Percentiles rank a stretch among this genome's conserved stretches.
These are phyloP conservation scores for Verbascum thapsus DNA, from an alignment of 257 asterid species.

Conservation along the genomic window DNA sequence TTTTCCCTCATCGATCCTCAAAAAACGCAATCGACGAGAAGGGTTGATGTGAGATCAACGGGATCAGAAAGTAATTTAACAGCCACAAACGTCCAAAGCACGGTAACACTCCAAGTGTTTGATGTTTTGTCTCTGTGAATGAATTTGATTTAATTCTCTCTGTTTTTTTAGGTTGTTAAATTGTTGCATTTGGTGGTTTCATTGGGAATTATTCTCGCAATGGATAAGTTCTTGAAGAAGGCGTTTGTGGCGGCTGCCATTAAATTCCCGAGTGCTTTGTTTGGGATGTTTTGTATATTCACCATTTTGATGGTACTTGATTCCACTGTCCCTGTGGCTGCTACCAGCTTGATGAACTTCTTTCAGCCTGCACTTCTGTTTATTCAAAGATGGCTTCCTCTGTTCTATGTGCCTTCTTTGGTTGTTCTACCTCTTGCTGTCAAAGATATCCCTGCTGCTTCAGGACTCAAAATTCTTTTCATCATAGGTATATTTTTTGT, in stretches of 20 bases:
- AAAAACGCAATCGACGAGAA: slow-evolving; percentile 28
- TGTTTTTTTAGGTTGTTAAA: slow-evolving; percentile 54
- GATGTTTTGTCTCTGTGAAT: background rate
- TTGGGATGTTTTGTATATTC: slow-evolving; percentile 94
- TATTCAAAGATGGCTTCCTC: slow-evolving; percentile 96
- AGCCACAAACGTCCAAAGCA: slow-evolving; percentile 43
- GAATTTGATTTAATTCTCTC: background rate
- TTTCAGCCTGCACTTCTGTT: slow-evolving; percentile 95
- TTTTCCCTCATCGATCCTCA: slow-evolving; percentile 32
- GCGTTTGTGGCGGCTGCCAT: slow-evolving; percentile 87
- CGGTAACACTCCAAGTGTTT: slow-evolving; percentile 40
- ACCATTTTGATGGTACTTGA: slow-evolving; percentile 76
- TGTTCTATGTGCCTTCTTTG: slow-evolving; percentile 93
- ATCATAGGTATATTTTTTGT: slow-evolving; percentile 58
- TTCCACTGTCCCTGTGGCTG: slow-evolving; percentile 70
- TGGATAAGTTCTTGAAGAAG: slow-evolving; percentile 73
- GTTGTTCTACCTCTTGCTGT: slow-evolving; percentile 92
- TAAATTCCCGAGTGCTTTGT: slow-evolving; percentile 91
- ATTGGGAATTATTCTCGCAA: slow-evolving; percentile 78
- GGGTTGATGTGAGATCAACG: slow-evolving; percentile 43
- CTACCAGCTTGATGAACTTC: slow-evolving; percentile 73
- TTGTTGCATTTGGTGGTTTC: slow-evolving; percentile 77
- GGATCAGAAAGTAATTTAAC: slow-evolving; percentile 49
- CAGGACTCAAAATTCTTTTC: slow-evolving; percentile 73
- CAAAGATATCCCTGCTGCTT: slow-evolving; percentile 89